Evolutionary conservation across 164 flowering plant genomes (phyloP).

Genomic region (Dillenia suffruticosa): DNA sequence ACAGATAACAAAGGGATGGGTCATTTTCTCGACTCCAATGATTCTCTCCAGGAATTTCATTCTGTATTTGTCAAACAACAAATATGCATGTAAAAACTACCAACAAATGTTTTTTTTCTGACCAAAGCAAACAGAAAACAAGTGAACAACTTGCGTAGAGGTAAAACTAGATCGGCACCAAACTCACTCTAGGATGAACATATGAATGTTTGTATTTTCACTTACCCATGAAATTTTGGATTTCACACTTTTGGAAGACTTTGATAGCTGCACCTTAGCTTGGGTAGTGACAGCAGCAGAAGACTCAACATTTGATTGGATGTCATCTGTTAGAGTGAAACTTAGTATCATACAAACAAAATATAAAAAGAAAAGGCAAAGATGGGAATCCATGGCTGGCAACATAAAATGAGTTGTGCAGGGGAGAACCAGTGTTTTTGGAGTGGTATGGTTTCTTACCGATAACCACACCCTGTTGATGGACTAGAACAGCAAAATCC

Average conservation of each 20-base stretch:
- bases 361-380: background rate
- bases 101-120: too few species aligned
- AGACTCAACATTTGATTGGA: slow-evolving; percentile 55
- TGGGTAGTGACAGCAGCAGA: slow-evolving; percentile 48
- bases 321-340: slow-evolving; percentile 46
- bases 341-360: background rate
- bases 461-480: slow-evolving; percentile 61
- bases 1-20: too few species aligned
- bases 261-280: slow-evolving; percentile 53
- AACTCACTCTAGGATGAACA: background rate
- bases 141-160: too few species aligned
- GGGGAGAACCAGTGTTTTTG: too few species aligned
- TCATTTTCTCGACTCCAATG: too few species aligned
- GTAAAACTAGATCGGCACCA: too few species aligned
- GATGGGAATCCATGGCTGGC: background rate
- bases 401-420: slow-evolving; percentile 1
- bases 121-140: too few species aligned
- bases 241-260: slow-evolving; percentile 61
- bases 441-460: slow-evolving; percentile 32
- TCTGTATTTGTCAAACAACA: too few species aligned
- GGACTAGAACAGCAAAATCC: slow-evolving; percentile 75
- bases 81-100: too few species aligned
- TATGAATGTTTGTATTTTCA: background rate
- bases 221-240: slow-evolving; percentile 64
- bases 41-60: too few species aligned